Evolutionary conservation across 1,284 basidiomycete species (phyloP).

Genomic region (Microbotryum intermedium): DNA sequence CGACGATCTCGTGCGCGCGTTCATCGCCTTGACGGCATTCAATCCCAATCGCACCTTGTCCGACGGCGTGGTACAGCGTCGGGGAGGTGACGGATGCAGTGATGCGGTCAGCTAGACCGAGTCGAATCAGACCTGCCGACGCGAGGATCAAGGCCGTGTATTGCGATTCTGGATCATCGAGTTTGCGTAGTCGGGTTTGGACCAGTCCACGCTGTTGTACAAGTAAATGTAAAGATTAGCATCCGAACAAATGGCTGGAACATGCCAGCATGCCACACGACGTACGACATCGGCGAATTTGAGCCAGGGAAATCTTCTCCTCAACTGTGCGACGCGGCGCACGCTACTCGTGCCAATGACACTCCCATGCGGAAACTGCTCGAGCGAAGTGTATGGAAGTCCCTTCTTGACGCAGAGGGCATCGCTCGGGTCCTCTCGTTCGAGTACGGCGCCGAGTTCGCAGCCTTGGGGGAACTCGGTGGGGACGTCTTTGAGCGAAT

Average conservation of each 20-base stretch:
- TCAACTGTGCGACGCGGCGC: conserved; percentile 81
- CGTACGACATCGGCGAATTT: conserved; percentile 79
- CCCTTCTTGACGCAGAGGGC: conserved; percentile 76
- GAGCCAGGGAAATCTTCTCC: conserved; percentile 66
- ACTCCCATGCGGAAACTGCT: conserved; percentile 77
- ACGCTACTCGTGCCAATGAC: conserved; percentile 93
- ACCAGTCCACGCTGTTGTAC: conserved; percentile 46
- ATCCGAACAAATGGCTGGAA: neutral
- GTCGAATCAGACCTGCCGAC: conserved; percentile 82
- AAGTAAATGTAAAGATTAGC: conserved; percentile 2
- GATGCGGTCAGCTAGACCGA: conserved; percentile 57
- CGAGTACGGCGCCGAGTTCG: conserved; percentile 72
- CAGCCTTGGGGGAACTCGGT: conserved; percentile 71
- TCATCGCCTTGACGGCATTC: conserved; percentile 70
- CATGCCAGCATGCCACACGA: conserved; percentile 15
- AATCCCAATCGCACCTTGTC: conserved; percentile 83
- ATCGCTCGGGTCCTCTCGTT: conserved; percentile 84
- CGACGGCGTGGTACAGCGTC: conserved; percentile 82
- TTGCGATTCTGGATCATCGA: conserved; percentile 74
- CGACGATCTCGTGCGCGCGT: conserved; percentile 55
- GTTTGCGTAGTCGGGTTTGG: conserved; percentile 74
- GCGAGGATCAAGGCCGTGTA: conserved; percentile 89
- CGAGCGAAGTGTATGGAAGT: conserved; percentile 63
- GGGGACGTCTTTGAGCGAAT: conserved; percentile 89
- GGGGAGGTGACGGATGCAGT: conserved; percentile 62